Conservation (phyloP, 805 yeast genomes). For the Pichia kluyveri region DNA sequence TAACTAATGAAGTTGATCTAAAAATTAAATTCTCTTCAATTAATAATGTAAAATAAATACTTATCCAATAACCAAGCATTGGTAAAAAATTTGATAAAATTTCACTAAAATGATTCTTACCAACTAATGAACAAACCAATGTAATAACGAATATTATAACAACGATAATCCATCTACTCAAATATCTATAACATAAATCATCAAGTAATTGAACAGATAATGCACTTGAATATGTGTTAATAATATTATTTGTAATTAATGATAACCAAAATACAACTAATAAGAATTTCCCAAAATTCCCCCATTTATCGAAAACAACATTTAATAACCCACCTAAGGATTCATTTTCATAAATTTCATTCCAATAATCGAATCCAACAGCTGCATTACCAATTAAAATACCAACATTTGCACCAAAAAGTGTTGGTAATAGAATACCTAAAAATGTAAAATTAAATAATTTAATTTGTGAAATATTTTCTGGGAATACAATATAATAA, state of each 20-base stretch:
- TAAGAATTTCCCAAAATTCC: conserved; percentile 69
- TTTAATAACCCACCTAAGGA: conserved; percentile 75
- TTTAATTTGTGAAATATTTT: conserved; percentile 45
- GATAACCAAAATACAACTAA: conserved; percentile 63
- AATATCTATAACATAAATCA: conserved; percentile 35
- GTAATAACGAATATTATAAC: conserved; percentile 53
- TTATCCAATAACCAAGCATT: conserved; percentile 87
- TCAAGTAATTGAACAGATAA: conserved; percentile 66
- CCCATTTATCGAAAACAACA: conserved; percentile 62
- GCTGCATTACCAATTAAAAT: conserved; percentile 64
- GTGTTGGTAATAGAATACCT: conserved; percentile 62
- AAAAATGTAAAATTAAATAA: conserved; percentile 55
- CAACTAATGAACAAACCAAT: conserved; percentile 65
- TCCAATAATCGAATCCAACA: conserved; percentile 46
- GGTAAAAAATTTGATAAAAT: conserved; percentile 78
- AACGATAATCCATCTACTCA: conserved; percentile 77
- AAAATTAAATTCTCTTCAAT: conserved; percentile 67
- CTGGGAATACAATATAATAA: conserved; percentile 76
- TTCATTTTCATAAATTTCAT: conserved; percentile 38
- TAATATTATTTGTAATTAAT: conserved; percentile 70
- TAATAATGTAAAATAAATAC: conserved; percentile 66
- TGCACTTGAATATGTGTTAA: conserved; percentile 77
- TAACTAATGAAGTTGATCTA: conserved; percentile 38
- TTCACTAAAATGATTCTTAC: conserved; percentile 60
- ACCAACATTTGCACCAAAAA: conserved; percentile 70